These are phyloP conservation scores for Cucumis cinereus DNA, from an alignment of 306 rosid genomes.

Conservation along the genomic window DNA sequence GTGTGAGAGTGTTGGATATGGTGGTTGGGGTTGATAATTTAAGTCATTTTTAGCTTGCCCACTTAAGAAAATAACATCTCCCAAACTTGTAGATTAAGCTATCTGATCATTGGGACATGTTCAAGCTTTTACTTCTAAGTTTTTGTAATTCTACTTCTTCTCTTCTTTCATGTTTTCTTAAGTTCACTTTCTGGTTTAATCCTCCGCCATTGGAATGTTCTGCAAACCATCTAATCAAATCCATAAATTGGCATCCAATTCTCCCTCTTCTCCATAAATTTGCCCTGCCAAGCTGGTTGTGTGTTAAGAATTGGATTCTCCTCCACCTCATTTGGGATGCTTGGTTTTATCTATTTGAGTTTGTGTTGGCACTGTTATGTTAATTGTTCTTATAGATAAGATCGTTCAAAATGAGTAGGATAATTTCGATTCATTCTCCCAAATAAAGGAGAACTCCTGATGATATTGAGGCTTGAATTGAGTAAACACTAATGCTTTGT, in stretches of 20 bases:
- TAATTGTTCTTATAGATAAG: background rate
- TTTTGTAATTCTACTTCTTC: background rate
- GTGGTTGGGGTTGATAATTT: slow-evolving; percentile 4
- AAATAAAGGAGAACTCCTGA: background rate
- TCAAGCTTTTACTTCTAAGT: background rate
- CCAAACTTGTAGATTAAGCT: background rate
- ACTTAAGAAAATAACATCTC: background rate
- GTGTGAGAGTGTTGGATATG: background rate
- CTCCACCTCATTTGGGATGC: background rate
- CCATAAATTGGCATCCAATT: background rate
- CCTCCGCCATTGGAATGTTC: background rate
- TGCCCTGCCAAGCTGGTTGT: background rate
- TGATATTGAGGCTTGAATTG: background rate
- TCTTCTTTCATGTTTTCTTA: background rate
- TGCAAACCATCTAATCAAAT: background rate
- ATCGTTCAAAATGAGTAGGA: background rate
- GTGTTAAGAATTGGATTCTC: background rate
- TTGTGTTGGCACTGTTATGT: background rate
- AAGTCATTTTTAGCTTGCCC: background rate
- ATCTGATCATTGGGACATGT: background rate
- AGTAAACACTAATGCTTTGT: background rate
- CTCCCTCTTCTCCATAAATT: background rate
- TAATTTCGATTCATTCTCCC: background rate
- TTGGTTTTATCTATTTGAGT: background rate
- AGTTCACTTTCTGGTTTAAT: background rate